These are phyloP conservation scores for Myriosclerotinia duriaeana DNA, from an alignment of 2,329 filamentous ascomycete species.

Conservation along the genomic window DNA sequence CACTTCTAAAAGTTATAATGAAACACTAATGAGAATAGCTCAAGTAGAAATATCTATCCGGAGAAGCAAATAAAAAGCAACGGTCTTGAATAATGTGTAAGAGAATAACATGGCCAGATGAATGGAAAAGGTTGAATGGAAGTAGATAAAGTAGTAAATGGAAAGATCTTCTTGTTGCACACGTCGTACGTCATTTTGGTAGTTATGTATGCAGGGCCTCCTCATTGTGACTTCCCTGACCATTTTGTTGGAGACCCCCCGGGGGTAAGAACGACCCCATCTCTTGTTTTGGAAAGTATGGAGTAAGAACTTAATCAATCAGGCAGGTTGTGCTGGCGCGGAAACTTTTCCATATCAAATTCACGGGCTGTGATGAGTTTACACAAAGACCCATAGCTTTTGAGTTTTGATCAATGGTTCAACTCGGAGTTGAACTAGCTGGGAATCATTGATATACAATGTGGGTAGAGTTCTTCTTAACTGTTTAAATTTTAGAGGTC, in stretches of 20 bases:
- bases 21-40: slow-evolving; percentile 1
- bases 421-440: neutral
- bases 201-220: slow-evolving; percentile 3
- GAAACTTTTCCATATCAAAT: neutral
- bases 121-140: neutral
- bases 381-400: too few relatives aligned
- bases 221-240: slow-evolving; percentile 1
- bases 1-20: neutral
- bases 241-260: neutral
- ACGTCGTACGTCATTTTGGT: slow-evolving; percentile 1
- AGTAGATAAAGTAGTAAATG: neutral
- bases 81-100: neutral
- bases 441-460: neutral
- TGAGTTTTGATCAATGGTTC: neutral
- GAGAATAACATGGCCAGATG: neutral
- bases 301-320: slow-evolving; percentile 1
- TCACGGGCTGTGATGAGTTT: too few relatives aligned
- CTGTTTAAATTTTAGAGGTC: too few relatives aligned
- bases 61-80: neutral
- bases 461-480: neutral
- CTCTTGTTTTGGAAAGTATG: neutral
- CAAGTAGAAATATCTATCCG: neutral
- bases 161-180: neutral
- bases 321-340: neutral
- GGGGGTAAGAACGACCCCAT: slow-evolving; percentile 5